A percentile compares a stretch with the other conserved stretches of the same genome.
phyloP scores from a whole-genome alignment of 441 rosid species.

The Rhodomyrtus psidioides region DNA sequence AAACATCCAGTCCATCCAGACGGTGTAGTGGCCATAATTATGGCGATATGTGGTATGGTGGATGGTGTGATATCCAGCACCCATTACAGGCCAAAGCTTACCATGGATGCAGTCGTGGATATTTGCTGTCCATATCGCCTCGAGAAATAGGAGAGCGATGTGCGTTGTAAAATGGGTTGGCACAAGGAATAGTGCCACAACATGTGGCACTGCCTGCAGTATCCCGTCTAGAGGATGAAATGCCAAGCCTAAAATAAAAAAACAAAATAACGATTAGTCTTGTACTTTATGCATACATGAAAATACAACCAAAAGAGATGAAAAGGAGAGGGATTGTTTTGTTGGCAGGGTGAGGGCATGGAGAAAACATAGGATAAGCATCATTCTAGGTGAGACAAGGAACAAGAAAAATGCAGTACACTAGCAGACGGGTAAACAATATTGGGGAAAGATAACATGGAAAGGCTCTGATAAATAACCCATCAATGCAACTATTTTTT shows the following conservation, averaged over 20 bases:
- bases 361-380: background rate
- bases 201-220: conserved; percentile 90
- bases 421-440: background rate
- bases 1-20: conserved; percentile 98
- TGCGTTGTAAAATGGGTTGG: conserved; percentile 79
- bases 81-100: conserved; percentile 87
- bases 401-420: background rate
- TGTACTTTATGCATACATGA: background rate
- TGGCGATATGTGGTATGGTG: conserved; percentile 92
- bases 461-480: background rate
- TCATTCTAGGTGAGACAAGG: background rate
- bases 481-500: background rate
- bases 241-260: conserved; percentile 63
- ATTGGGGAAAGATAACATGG: background rate
- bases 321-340: background rate
- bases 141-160: conserved; percentile 64
- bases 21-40: conserved; percentile 91
- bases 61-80: conserved; percentile 97
- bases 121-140: conserved; percentile 85
- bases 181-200: conserved; percentile 56
- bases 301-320: background rate
- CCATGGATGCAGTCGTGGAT: conserved; percentile 89
- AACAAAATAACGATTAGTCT: background rate
- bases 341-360: background rate
- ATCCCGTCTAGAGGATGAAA: conserved; percentile 94